Evolutionary conservation across 108 stramenopile genomes (phyloP), one percentile per base, ranked within the genome.

Genomic region (Cyclostephanos invisitatus): DNA sequence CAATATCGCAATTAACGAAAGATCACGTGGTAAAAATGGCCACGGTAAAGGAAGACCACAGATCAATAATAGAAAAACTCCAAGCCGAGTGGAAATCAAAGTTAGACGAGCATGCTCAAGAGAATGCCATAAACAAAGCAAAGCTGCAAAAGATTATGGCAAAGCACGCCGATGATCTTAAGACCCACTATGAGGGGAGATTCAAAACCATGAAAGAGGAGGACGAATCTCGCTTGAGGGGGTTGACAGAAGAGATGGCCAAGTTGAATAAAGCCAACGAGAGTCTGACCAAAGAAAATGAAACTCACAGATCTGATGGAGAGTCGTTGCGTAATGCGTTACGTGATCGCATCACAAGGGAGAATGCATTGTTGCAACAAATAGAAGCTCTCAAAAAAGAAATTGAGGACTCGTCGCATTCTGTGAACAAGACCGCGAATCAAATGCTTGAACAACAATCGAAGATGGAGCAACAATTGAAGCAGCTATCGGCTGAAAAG

Each of bases 111-210:
- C 77, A 78, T 20, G 66, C 15, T 14, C 54, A 86, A 58, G 88
- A 88, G 55, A 82, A 73, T 59, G 63, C 20, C 18, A 35, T 47
- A 21, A 81, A 62, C 46, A 76, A 80, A 59, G 78, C 83, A 10
- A 77, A 88, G 48, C 74, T 92, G 4, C 84, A 84, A 49, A 64
- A 83, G 57, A 82, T 77, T 61, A 85, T 91, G 82, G 91, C 85
- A n/a, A 84, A 85, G 15, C 86, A 89, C 69, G 85, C 83, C 0
- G 91, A 91, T 53, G 86, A 91, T 12, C 65, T 94, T 65, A 90
- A 89, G 59, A 68, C 74, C 44, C 86, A 82, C 46, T 83, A 88
- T 20, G 79, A 80, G 36, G 66, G 64, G 21, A 94, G 87, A 67
- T 79, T 89, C 9, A 67, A 77, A 40, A 67, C 83, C 32, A 60